A percentile compares a stretch with the other conserved stretches of the same genome.
phyloP scores from a whole-genome alignment of 495 filamentous ascomycete species.

The Letharia columbiana region DNA sequence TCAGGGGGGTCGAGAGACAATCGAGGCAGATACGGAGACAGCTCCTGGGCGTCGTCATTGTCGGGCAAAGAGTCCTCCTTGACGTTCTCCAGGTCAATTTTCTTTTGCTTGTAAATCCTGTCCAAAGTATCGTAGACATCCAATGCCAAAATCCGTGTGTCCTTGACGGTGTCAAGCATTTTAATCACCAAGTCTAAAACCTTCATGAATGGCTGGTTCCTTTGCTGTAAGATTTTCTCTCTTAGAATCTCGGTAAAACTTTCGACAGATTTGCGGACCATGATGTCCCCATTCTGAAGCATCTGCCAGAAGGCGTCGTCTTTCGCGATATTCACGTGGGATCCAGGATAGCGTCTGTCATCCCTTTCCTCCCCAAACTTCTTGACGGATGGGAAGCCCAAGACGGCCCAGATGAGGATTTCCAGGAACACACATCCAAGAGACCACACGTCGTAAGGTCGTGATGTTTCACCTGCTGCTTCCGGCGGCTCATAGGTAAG shows the following conservation, averaged over 20 bases:
- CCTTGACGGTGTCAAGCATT: constrained; percentile 15
- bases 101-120: background rate
- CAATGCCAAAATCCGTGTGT: constrained; percentile 7
- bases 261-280: constrained; percentile 5
- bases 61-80: background rate
- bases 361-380: background rate
- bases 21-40: background rate
- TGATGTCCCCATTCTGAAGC: background rate
- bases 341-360: background rate
- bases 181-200: constrained; percentile 5
- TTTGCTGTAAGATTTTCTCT: constrained; percentile 1
- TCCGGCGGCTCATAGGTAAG: constrained; percentile 42
- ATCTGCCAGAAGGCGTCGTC: constrained; percentile 19
- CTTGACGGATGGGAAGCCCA: background rate
- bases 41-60: background rate
- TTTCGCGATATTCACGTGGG: background rate
- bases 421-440: constrained; percentile 44
- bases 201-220: background rate
- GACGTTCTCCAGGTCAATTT: background rate
- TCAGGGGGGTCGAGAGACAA: background rate
- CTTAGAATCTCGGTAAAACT: constrained; percentile 8
- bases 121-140: constrained; percentile 10
- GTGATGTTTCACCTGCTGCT: constrained; percentile 30
- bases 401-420: constrained; percentile 21
- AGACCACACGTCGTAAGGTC: constrained; percentile 41